Evolutionary conservation across 164 flowering plant genomes (phyloP), one percentile per base, ranked within the genome.

Genomic region (Chimonanthus praecox): DNA sequence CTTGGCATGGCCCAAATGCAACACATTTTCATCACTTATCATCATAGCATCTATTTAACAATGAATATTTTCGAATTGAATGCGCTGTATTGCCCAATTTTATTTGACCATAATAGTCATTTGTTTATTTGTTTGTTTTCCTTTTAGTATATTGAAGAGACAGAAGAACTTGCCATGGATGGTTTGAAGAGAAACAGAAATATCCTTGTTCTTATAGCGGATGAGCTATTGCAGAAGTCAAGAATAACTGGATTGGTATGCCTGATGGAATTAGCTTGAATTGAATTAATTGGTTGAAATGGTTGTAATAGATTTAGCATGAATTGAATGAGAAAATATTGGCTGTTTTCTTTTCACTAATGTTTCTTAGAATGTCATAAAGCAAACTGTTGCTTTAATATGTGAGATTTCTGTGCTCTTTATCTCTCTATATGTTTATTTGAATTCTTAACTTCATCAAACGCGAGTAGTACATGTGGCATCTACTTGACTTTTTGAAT

Each of bases 171-270:
- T 77, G 99, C 99, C 65, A 86, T 89, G 85, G 82, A 79, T 51
- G 96, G 91, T 76, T 78, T 95, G 85, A 84, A 75, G 82, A 86
- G 83, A 58, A 93, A 95, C 81, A 79, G 82, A 74, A 91, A 90
- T 69, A 89, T 93, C 64, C 77, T 95, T 74, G 98, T 91, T 78
- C 47, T 78, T 78, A 84, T 95, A 71, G 82, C 89, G 0, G 73
- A 74, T 16, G 88, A 87, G 72, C 85, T 95, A 5, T 65, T 95
- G 74, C 87, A 87, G 51, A 86, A 86, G 15, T 90, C 97, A 47
- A 88, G 98, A 76, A 87, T 95, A 72, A 93, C 99, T 75, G 99
- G 99, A 83, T 77, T 90, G 96, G 99, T 92, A 80, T 49, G 5
- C 4, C 13, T 10, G 46, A 67, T 11, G 44, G 3, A 43, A 1